These are phyloP conservation scores for Podospora conica DNA, from an alignment of 495 filamentous ascomycete species.

Conservation along the genomic window DNA sequence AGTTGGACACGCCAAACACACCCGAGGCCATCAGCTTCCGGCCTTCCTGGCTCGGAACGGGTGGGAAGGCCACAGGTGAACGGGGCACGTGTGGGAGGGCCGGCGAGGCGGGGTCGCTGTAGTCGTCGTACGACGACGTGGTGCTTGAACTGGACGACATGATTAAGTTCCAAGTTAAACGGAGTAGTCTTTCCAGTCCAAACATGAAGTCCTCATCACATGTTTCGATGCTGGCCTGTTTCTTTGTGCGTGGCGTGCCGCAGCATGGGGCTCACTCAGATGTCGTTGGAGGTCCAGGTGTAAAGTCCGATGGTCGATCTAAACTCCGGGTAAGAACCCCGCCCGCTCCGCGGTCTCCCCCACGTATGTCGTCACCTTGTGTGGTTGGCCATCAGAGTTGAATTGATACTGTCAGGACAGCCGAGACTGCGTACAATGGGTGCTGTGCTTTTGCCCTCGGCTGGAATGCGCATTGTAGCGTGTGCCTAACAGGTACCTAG, in stretches of 20 bases:
- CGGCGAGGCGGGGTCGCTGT: slow-evolving; percentile 6
- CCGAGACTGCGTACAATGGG: too few species aligned
- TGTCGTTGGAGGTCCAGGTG: background rate
- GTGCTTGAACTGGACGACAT: slow-evolving; percentile 18
- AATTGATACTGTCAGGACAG: background rate
- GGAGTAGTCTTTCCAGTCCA: background rate
- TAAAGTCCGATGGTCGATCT: background rate
- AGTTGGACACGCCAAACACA: slow-evolving; percentile 61
- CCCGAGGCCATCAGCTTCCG: slow-evolving; percentile 72
- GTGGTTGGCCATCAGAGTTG: background rate
- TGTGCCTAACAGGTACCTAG: background rate
- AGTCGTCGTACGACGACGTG: slow-evolving; percentile 31
- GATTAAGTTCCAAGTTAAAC: slow-evolving; percentile 34
- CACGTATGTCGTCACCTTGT: background rate
- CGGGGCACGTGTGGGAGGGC: slow-evolving; percentile 70
- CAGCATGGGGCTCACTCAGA: background rate
- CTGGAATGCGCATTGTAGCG: background rate
- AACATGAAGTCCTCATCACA: background rate
- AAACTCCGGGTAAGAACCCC: background rate
- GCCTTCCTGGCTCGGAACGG: slow-evolving; percentile 72
- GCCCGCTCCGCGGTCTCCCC: background rate
- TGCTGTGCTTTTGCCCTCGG: background rate
- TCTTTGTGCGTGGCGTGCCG: background rate
- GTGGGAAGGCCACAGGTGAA: slow-evolving; percentile 54
- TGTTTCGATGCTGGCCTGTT: background rate